Evolutionary conservation across 148 eudicot genomes (phyloP).

Genomic region (Fagopyrum esculentum): DNA sequence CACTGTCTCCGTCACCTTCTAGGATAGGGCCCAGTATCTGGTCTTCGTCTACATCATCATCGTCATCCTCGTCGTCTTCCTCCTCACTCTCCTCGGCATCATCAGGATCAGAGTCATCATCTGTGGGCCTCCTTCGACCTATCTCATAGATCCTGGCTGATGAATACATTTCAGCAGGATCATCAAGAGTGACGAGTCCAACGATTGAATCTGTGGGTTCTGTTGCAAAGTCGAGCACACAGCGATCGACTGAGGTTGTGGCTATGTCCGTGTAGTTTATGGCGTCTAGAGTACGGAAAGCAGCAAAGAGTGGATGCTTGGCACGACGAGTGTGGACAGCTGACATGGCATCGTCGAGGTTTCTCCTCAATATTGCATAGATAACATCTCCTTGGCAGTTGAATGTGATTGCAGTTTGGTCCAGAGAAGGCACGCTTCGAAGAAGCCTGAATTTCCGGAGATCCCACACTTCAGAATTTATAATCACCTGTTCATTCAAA

Average conservation of each 20-base stretch:
- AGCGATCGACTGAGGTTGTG: conserved; percentile 79
- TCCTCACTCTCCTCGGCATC: conserved; percentile 81
- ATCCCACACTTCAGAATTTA: conserved; percentile 98
- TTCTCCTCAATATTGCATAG: conserved; percentile 78
- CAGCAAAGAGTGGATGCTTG: conserved; percentile 75
- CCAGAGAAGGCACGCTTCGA: conserved; percentile 81
- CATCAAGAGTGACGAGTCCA: conserved; percentile 84
- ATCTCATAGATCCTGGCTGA: conserved; percentile 89
- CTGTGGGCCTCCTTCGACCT: conserved; percentile 78
- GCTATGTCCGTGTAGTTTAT: conserved; percentile 85
- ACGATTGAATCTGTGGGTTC: conserved; percentile 89
- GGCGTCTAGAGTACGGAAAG: conserved; percentile 92
- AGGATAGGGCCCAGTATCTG: conserved; percentile 37
- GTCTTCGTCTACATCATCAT: conserved; percentile 61
- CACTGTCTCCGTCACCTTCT: conserved; percentile 64
- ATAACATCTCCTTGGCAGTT: conserved; percentile 85
- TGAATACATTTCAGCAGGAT: conserved; percentile 79
- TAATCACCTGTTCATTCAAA: conserved; percentile 55
- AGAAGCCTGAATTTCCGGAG: conserved; percentile 79
- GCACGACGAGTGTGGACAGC: conserved; percentile 67
- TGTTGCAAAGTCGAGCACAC: conserved; percentile 77
- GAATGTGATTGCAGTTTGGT: conserved; percentile 78
- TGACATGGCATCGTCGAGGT: conserved; percentile 68
- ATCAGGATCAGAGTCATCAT: conserved; percentile 96
- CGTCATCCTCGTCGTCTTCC: conserved; percentile 58